Evolutionary conservation across 2,329 filamentous ascomycete species (phyloP).

Genomic region (Alternaria ventricosa): DNA sequence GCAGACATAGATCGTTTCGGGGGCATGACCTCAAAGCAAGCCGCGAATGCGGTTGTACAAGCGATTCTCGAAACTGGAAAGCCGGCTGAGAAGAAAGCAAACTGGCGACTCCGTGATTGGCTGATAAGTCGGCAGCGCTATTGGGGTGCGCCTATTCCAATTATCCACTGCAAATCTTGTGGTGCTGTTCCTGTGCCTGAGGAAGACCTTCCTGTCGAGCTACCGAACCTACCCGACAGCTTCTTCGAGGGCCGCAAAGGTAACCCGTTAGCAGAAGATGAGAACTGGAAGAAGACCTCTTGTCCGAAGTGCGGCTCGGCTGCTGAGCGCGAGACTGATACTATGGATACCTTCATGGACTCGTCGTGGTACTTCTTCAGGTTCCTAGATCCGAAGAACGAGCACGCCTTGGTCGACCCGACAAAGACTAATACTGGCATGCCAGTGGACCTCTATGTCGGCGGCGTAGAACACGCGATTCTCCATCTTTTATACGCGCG

Average conservation of each 20-base stretch:
- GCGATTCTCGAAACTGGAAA: constrained; percentile 57
- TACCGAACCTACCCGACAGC: constrained; percentile 73
- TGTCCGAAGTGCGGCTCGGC: constrained; percentile 76
- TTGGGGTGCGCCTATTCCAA: constrained; percentile 90
- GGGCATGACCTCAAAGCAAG: constrained; percentile 68
- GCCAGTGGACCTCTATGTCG: constrained; percentile 87
- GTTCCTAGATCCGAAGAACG: constrained; percentile 75
- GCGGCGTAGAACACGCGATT: constrained; percentile 89
- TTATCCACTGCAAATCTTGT: constrained; percentile 79
- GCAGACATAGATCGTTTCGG: constrained; percentile 69
- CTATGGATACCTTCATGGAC: constrained; percentile 96
- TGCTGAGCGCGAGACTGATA: constrained; percentile 86
- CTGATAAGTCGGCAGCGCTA: constrained; percentile 90
- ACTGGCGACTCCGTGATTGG: constrained; percentile 87
- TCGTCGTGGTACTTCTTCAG: constrained; percentile 93
- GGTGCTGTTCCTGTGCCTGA: constrained; percentile 80
- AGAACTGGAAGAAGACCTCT: constrained; percentile 74
- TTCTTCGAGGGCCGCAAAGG: constrained; percentile 74
- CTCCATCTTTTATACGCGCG: constrained; percentile 87
- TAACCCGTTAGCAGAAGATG: constrained; percentile 75
- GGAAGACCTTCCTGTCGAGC: constrained; percentile 74
- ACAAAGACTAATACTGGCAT: constrained; percentile 63
- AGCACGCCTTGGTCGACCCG: constrained; percentile 66
- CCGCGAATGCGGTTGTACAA: constrained; percentile 65
- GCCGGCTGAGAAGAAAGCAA: constrained; percentile 69